A percentile compares a stretch with the other conserved stretches of the same genome.
Evolutionary conservation across 78 protist genomes (phyloP).

Genomic region (Salpingoeca rosetta): DNA sequence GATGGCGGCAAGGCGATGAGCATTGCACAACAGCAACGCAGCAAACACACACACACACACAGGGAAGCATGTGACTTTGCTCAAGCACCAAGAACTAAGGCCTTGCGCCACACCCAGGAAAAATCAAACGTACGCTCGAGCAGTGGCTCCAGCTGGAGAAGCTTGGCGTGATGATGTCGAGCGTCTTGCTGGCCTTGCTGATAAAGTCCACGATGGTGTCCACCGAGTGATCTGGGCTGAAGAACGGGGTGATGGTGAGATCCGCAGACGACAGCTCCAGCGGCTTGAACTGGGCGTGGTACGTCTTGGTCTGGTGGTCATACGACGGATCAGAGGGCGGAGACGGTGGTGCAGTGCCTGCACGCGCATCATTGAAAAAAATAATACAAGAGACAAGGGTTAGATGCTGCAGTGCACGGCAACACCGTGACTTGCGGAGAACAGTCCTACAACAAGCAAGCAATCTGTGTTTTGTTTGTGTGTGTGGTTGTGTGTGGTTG

Average conservation of each 20-base stretch:
- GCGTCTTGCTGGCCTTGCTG: neutral
- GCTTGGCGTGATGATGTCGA: constrained; percentile 15
- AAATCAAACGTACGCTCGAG: neutral
- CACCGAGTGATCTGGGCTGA: neutral
- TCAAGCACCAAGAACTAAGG: too few species aligned
- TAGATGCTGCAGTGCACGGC: neutral
- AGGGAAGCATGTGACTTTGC: too few species aligned
- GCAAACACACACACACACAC: too few species aligned
- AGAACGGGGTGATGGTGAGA: neutral
- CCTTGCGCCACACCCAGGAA: too few species aligned
- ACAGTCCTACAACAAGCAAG: neutral
- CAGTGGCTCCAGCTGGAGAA: constrained; percentile 2
- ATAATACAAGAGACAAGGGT: too few species aligned
- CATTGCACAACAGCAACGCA: too few species aligned
- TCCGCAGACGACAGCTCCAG: too few species aligned
- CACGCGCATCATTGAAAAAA: too few species aligned
- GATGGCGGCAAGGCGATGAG: too few species aligned
- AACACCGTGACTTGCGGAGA: neutral
- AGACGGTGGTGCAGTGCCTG: too few species aligned
- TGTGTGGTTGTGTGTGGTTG: too few species aligned
- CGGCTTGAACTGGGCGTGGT: neutral
- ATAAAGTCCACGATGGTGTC: neutral
- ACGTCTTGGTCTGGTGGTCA: constrained; percentile 11
- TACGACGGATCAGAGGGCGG: neutral
- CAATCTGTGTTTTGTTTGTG: neutral